A percentile compares a stretch with the other conserved stretches of the same genome.
Evolutionary conservation across 129 eudicot genomes (phyloP).

Genomic region (Deinandra increscens): DNA sequence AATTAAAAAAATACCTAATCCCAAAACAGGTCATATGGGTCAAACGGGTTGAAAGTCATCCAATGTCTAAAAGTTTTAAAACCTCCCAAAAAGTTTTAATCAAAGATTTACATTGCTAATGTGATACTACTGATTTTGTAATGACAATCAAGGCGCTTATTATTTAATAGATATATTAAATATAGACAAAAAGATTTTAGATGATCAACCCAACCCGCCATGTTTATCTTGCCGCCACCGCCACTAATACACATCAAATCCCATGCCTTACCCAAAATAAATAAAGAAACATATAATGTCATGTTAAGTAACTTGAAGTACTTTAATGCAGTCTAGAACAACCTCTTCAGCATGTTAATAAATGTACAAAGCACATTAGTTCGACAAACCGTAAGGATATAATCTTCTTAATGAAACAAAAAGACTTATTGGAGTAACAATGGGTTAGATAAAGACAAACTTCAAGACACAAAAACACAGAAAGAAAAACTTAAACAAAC

Average conservation of each 20-base stretch:
- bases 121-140: neutral
- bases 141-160: neutral
- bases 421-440: neutral
- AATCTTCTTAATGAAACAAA: neutral
- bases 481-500: constrained; percentile 33
- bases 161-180: neutral
- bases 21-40: neutral
- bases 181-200: neutral
- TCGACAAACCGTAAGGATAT: neutral
- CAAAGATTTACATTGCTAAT: neutral
- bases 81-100: neutral
- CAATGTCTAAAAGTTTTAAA: neutral
- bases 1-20: neutral
- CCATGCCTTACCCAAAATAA: neutral
- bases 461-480: neutral
- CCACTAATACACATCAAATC: neutral
- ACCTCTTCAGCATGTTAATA: neutral
- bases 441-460: neutral
- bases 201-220: neutral
- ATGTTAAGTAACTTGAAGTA: neutral
- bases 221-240: neutral
- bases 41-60: neutral
- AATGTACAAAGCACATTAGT: neutral
- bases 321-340: neutral
- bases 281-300: neutral